Evolutionary conservation across 2,329 filamentous ascomycete species (phyloP), one percentile per base, ranked within the genome.

Genomic region (Xylaria polymorpha): DNA sequence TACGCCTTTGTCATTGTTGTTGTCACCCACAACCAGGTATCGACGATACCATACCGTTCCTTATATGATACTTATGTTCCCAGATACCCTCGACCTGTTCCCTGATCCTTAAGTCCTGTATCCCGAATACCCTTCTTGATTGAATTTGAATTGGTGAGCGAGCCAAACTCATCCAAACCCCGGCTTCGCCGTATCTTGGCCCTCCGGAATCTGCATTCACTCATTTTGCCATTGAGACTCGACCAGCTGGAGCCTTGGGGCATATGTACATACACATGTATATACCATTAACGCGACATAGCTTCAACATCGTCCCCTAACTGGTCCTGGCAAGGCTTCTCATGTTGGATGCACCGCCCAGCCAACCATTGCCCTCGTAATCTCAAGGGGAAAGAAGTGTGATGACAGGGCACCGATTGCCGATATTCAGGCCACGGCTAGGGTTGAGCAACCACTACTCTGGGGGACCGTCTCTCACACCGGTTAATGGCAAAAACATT

Each of bases 391-490:
- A 22, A 35, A 51, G 20, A 51, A 44, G 37, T 29, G 41, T 44
- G 35, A 72, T 70, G 68, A 39, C 51, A 25, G 48, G n/a, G 32
- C 37, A 2, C 61, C 59, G 60, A 29, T 22, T 41, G 12, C 25
- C 18, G 12, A 15, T 64, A 39, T 72, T 60, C 29, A 35, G 15
- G 10, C 59, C 39, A 39, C 62, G 41, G n/a, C 3, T 63, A 25
- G 75, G 75, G 29, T 35, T 76, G n/a, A 74, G 41, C 58, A 64
- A 1, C 20, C 18, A 29, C 3, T 68, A 71, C 53, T 57, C 62
- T 10, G 63, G 72, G 4, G 32, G 60, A 1, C 51, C 44, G 4
- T 72, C 75, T 61, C 66, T 76, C 32, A 57, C 35, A 4, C 32
- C 20, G 4, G 41, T 74, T 14, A 41, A 41, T 9, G 72, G 71